Evolutionary conservation across 768 basidiomycete genomes (phyloP).

Genomic region (Kwoniella pini): DNA sequence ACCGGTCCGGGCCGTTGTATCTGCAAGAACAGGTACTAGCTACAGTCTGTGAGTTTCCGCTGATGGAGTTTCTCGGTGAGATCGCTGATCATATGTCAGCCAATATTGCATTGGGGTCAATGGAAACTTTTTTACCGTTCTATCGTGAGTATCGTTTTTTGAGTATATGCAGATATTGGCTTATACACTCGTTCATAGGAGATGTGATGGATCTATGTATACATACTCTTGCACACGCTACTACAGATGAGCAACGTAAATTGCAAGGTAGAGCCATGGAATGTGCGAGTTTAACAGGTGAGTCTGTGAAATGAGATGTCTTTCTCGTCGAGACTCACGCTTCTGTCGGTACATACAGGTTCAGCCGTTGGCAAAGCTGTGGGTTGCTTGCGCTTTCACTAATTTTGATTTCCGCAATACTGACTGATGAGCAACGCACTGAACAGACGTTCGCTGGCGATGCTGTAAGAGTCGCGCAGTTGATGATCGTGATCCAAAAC

Average conservation of each 20-base stretch:
- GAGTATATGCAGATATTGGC: neutral
- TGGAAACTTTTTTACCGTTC: constrained; percentile 64
- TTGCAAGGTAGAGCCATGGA: constrained; percentile 82
- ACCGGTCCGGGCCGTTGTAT: constrained; percentile 56
- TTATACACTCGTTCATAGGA: constrained; percentile 4
- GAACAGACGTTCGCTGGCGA: constrained; percentile 70
- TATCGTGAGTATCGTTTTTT: constrained; percentile 20
- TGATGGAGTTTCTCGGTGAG: neutral
- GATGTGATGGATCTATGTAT: constrained; percentile 76
- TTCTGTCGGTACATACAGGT: constrained; percentile 58
- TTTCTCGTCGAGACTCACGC: no score
- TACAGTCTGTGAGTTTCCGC: constrained; percentile 60
- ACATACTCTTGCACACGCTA: constrained; percentile 72
- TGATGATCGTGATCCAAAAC: constrained; percentile 76
- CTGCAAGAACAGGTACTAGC: constrained; percentile 88
- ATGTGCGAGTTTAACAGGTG: constrained; percentile 82
- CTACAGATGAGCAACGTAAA: constrained; percentile 66
- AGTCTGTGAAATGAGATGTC: no score
- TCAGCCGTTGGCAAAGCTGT: constrained; percentile 75
- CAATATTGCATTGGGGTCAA: constrained; percentile 85
- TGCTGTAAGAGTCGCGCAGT: constrained; percentile 68
- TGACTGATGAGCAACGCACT: no score
- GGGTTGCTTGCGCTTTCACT: neutral
- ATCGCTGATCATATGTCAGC: constrained; percentile 54
- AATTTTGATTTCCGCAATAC: no score